These are phyloP conservation scores for Dryas drummondii DNA, from an alignment of 306 rosid genomes.

Conservation along the genomic window DNA sequence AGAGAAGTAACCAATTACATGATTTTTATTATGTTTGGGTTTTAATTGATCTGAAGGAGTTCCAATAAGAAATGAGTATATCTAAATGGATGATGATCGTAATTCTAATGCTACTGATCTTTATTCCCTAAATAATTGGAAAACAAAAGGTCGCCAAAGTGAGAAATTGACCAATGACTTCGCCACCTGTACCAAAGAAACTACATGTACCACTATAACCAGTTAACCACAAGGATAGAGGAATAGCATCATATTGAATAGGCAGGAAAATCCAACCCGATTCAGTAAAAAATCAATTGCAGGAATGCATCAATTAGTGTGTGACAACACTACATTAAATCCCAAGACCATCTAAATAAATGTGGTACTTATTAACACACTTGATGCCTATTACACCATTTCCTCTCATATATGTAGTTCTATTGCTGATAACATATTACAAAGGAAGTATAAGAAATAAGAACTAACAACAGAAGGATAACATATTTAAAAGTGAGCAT, in stretches of 20 bases:
- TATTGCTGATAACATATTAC: not conserved
- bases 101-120: not conserved
- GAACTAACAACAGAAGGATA: not conserved
- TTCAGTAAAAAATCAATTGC: not conserved
- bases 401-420: not conserved
- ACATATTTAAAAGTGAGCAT: not conserved
- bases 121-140: too few species aligned
- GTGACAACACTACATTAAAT: constrained; percentile 2
- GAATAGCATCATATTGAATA: constrained; percentile 11
- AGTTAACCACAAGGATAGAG: constrained; percentile 1
- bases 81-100: not conserved
- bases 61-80: not conserved
- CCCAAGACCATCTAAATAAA: not conserved
- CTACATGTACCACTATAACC: constrained; percentile 10
- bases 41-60: constrained; percentile 16
- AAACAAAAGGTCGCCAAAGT: not conserved
- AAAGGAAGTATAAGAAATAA: not conserved
- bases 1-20: constrained; percentile 23
- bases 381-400: not conserved
- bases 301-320: not conserved
- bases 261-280: constrained; percentile 2
- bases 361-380: not conserved
- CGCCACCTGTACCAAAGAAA: too few species aligned
- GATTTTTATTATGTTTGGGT: constrained; percentile 18
- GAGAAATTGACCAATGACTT: not conserved